Evolutionary conservation across 306 rosid genomes (phyloP).

Genomic region (Lablab purpureus): DNA sequence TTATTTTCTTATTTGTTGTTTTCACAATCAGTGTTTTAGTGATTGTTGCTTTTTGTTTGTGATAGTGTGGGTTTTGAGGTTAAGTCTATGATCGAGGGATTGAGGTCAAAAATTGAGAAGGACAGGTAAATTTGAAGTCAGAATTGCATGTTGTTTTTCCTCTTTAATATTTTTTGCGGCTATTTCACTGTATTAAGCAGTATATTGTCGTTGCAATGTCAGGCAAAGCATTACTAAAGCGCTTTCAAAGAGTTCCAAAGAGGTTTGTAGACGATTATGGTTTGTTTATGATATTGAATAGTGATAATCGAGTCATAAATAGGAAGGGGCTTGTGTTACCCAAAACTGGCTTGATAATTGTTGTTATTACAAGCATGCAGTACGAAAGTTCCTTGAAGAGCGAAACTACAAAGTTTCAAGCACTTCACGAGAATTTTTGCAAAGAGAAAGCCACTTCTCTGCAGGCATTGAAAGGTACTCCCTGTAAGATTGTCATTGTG

Average conservation of each 20-base stretch:
- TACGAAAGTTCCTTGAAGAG: constrained; percentile 83
- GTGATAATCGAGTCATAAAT: neutral
- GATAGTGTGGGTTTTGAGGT: constrained; percentile 85
- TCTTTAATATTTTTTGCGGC: neutral
- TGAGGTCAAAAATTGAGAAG: constrained; percentile 88
- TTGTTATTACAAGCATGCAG: constrained; percentile 56
- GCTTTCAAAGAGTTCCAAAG: constrained; percentile 94
- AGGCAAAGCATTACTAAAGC: constrained; percentile 91
- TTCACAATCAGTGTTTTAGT: constrained; percentile 1
- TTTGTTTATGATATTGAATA: constrained; percentile 5
- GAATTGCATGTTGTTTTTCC: neutral
- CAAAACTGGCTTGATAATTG: constrained; percentile 37
- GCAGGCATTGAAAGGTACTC: constrained; percentile 78
- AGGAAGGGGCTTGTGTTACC: constrained; percentile 30
- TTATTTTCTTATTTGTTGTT: neutral
- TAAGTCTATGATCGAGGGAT: constrained; percentile 68
- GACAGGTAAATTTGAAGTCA: constrained; percentile 68
- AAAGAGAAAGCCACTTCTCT: constrained; percentile 79
- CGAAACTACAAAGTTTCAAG: constrained; percentile 78
- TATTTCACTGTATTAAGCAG: constrained; percentile 24
- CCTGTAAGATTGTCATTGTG: neutral
- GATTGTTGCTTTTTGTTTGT: constrained; percentile 41
- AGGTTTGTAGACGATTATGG: constrained; percentile 60
- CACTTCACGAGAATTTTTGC: constrained; percentile 75
- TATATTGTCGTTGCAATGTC: constrained; percentile 33